Base-by-base conservation (phyloP, 2,329 filamentous ascomycete species). In the Clathrospora elynae region DNA sequence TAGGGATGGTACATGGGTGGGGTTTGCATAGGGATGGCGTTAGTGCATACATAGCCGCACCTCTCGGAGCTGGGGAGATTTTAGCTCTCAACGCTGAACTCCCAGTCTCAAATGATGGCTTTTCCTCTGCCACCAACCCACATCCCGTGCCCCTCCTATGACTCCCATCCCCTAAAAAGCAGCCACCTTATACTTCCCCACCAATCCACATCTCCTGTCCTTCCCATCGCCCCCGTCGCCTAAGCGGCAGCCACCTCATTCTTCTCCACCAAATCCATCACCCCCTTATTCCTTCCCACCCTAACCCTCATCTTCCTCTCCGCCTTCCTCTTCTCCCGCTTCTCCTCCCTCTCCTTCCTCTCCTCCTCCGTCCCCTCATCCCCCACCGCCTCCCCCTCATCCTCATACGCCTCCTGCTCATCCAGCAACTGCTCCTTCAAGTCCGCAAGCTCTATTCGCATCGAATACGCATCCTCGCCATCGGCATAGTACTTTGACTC, bases 401-500 rank as follows among this genome's bases (percentile, higher is more conserved):
- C 68, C 29, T 49, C 58, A 8, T 61, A 69, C 41, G 70, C 75
- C 28, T 62, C 64, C 23, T 64, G 66, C 20, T 64, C 64, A 51
- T 76, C 67, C 31, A 67, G 51, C 10, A 87, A 78, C 55, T 78
- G 76, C 46, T 80, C 75, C 39, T 77, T 73, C 30, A 86, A 67
- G 35, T 75, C 73, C 2, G 73, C 72, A 29, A 99, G 79, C 63
- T 97, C 87, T 70, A 96, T 87, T 51, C 85, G 85, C 93, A 99
- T 99, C 66, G 84, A 88, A 68, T 85, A 96, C 24, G 93, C 93
- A 75, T 99, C 90, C 75, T 99, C 93, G 47, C 92, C 92, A 71
- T 99, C 93, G 44, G 93, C 93, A 70, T 99, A 99, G 80, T 96
- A 96, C 74, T 91, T 93, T 34, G 81, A 70, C 73, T 95, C 90